Evolutionary conservation across 179 eudicot genomes (phyloP).

Genomic region (Beta corolliflora): DNA sequence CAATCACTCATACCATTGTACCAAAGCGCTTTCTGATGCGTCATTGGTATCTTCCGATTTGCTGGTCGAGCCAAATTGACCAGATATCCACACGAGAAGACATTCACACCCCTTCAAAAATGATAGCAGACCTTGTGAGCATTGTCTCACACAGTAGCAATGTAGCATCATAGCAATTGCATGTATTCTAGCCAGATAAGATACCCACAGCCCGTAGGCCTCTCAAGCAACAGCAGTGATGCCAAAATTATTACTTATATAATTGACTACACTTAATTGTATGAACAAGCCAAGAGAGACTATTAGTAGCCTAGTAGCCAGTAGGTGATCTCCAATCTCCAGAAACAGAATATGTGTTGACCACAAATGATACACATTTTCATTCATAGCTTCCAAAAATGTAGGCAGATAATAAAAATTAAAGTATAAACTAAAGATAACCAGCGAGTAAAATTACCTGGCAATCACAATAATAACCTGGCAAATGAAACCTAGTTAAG

Average conservation of each 20-base stretch:
- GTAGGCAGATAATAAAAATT: background rate
- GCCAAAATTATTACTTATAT: background rate
- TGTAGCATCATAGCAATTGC: background rate
- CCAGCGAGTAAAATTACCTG: slow-evolving; percentile 48
- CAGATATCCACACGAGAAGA: slow-evolving; percentile 88
- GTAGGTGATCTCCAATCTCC: slow-evolving; percentile 13
- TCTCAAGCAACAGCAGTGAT: background rate
- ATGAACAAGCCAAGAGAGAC: slow-evolving; percentile 1
- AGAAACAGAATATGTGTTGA: background rate
- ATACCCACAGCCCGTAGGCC: background rate
- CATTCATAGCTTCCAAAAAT: too few relatives aligned
- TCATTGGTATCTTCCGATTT: slow-evolving; percentile 74
- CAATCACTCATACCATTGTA: slow-evolving; percentile 70
- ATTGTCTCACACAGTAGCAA: background rate
- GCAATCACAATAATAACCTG: slow-evolving; percentile 86
- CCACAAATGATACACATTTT: background rate
- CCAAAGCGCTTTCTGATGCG: slow-evolving; percentile 99
- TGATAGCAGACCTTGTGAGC: slow-evolving; percentile 18
- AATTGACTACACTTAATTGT: background rate
- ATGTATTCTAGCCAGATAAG: background rate
- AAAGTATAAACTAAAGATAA: background rate
- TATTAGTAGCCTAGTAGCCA: too few relatives aligned
- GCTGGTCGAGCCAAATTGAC: slow-evolving; percentile 88
- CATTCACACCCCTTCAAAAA: slow-evolving; percentile 83
- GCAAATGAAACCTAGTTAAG: slow-evolving; percentile 54